phyloP scores from a whole-genome alignment of 1,284 basidiomycete species.

The Tilletia indica region DNA sequence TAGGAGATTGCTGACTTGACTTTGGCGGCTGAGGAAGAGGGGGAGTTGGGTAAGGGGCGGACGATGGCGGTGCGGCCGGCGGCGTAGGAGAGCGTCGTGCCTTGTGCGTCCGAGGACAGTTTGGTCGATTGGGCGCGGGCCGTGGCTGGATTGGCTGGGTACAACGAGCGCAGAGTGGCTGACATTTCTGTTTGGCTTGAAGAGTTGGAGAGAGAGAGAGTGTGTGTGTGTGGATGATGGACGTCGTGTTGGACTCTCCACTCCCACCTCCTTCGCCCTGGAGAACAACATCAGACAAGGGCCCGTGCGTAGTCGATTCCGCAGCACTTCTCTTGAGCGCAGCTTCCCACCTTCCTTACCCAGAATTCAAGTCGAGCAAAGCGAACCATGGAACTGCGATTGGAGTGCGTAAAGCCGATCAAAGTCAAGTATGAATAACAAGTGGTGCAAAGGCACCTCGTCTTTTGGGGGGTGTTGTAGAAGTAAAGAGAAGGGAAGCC shows the following conservation, averaged over 20 bases:
- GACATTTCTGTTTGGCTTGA: constrained; percentile 28
- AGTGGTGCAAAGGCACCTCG: neutral
- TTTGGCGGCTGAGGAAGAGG: neutral
- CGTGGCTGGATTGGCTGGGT: constrained; percentile 45
- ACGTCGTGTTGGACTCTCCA: neutral
- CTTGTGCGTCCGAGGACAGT: constrained; percentile 69
- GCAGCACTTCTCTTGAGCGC: neutral
- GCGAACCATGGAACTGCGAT: too few relatives aligned
- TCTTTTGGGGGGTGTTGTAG: neutral
- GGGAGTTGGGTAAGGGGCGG: constrained; percentile 58
- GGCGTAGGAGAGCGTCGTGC: constrained; percentile 80
- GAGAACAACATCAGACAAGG: neutral
- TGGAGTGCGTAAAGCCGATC: neutral
- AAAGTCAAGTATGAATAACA: neutral
- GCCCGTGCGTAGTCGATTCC: neutral
- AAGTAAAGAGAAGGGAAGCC: too few relatives aligned
- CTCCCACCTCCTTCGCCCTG: neutral
- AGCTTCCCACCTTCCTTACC: neutral
- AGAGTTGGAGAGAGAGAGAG: too few relatives aligned
- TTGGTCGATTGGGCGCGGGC: constrained; percentile 73
- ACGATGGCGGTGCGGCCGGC: constrained; percentile 74
- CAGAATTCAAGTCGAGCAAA: neutral
- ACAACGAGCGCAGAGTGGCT: constrained; percentile 27
- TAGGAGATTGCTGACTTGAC: constrained; percentile 60
- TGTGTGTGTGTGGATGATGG: neutral